A percentile compares a stretch with the other conserved stretches of the same genome.
Conservation (phyloP, 2,329 filamentous ascomycete species). For the Pseudogymnoascus sp. region DNA sequence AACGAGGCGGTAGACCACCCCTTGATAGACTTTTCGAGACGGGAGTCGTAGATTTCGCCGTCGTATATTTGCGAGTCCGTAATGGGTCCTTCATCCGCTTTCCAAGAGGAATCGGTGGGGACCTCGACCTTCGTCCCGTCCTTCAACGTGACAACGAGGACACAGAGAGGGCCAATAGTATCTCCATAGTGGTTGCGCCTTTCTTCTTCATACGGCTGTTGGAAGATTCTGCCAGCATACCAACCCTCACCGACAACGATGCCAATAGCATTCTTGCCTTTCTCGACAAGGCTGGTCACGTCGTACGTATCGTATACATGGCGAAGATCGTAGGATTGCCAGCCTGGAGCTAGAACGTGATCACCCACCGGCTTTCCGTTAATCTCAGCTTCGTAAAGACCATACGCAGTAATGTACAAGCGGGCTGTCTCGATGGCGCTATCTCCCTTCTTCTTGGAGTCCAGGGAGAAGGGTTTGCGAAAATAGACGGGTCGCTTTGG, state of each 20-base stretch:
- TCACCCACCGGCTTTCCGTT: constrained; percentile 36
- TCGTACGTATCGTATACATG: constrained; percentile 45
- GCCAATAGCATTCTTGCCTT: constrained; percentile 25
- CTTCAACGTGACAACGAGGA: constrained; percentile 31
- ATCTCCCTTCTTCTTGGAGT: not conserved
- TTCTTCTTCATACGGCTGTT: not conserved
- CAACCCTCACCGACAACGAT: constrained; percentile 34
- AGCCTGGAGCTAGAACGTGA: constrained; percentile 41
- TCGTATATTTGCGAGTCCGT: constrained; percentile 31
- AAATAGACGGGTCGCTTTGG: constrained; percentile 27
- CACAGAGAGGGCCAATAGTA: constrained; percentile 31
- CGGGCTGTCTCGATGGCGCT: constrained; percentile 16
- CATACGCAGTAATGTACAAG: constrained; percentile 28
- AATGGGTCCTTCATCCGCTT: constrained; percentile 5
- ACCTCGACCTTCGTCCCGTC: constrained; percentile 27
- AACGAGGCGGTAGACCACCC: constrained; percentile 24
- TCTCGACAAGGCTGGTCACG: constrained; percentile 33
- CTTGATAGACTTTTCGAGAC: constrained; percentile 21
- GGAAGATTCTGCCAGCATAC: constrained; percentile 21
- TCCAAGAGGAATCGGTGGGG: constrained; percentile 25
- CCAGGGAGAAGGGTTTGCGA: constrained; percentile 23
- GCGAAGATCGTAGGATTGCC: constrained; percentile 41
- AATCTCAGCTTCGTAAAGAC: constrained; percentile 30
- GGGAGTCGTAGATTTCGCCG: constrained; percentile 38
- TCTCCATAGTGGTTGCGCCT: constrained; percentile 33